Conservation (phyloP, 495 filamentous ascomycete species). For the Daldinia vernicosa region DNA sequence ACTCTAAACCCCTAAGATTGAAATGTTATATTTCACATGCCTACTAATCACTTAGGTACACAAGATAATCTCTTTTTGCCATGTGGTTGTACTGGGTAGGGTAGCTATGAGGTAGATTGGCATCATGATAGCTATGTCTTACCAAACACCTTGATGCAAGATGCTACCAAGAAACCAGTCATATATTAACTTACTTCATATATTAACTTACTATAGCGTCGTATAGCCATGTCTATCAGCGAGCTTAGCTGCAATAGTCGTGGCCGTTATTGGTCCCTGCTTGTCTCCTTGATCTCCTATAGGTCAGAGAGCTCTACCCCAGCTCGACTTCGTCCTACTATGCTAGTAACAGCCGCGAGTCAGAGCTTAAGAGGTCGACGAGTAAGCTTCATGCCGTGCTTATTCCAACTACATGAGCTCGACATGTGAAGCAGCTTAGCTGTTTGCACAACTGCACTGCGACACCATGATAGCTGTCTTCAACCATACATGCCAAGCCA, state of each 20-base stretch:
- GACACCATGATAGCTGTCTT: slow-evolving; percentile 17
- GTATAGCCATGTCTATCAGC: not conserved
- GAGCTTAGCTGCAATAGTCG: not conserved
- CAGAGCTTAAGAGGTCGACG: slow-evolving; percentile 1
- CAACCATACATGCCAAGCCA: slow-evolving; percentile 26
- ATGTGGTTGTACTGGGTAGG: slow-evolving; percentile 4
- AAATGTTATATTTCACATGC: not conserved
- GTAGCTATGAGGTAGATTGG: not conserved
- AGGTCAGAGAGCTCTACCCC: slow-evolving; percentile 1
- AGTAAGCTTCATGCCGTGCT: not conserved
- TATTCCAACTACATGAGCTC: slow-evolving; percentile 11
- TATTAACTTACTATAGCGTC: not conserved
- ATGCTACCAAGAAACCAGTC: not conserved
- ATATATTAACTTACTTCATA: not conserved
- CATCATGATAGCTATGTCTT: slow-evolving; percentile 1
- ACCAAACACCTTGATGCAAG: slow-evolving; percentile 1
- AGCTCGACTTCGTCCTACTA: not conserved
- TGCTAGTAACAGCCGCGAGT: slow-evolving; percentile 14
- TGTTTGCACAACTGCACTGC: slow-evolving; percentile 20
- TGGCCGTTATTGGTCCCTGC: not conserved
- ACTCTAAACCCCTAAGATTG: not conserved
- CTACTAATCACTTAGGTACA: not conserved
- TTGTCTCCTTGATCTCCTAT: not conserved
- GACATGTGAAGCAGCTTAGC: slow-evolving; percentile 12
- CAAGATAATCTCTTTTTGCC: slow-evolving; percentile 2